A percentile compares a stretch with the other conserved stretches of the same genome.
Evolutionary conservation across 495 filamentous ascomycete species (phyloP).

Genomic region (Alectoria sarmentosa): DNA sequence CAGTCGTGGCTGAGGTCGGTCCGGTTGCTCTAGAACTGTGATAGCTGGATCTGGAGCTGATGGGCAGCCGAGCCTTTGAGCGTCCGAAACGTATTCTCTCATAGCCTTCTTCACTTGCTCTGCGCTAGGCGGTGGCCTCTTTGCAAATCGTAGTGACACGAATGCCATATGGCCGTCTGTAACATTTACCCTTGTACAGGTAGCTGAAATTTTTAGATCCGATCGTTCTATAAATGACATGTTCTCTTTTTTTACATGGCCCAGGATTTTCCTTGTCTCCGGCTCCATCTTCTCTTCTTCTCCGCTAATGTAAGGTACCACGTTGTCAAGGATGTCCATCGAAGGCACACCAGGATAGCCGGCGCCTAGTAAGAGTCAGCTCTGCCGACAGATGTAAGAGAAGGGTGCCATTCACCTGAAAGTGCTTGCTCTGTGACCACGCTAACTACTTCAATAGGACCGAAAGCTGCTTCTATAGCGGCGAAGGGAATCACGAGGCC

Average conservation of each 20-base stretch:
- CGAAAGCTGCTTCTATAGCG: conserved; percentile 69
- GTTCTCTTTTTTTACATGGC: conserved; percentile 53
- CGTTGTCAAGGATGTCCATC: conserved; percentile 69
- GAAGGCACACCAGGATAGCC: conserved; percentile 83
- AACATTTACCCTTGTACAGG: conserved; percentile 77
- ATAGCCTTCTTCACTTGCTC: conserved; percentile 64
- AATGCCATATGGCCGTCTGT: conserved; percentile 82
- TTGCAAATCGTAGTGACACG: conserved; percentile 66
- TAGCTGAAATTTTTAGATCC: conserved; percentile 61
- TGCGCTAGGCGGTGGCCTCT: conserved; percentile 46
- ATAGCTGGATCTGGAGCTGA: conserved; percentile 70
- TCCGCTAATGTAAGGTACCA: conserved; percentile 78
- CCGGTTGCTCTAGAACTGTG: conserved; percentile 68
- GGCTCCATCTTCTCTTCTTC: conserved; percentile 86
- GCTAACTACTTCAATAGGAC: conserved; percentile 63
- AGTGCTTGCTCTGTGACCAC: conserved; percentile 87
- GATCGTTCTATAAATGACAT: conserved; percentile 60
- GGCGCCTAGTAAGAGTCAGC: conserved; percentile 41
- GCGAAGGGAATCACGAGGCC: conserved; percentile 86
- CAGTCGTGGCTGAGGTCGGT: conserved; percentile 77
- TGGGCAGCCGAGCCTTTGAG: conserved; percentile 63
- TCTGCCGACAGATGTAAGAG: not conserved
- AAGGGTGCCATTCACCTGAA: conserved; percentile 32
- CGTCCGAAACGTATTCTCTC: conserved; percentile 66
- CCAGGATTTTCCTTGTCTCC: conserved; percentile 81